Base-by-base conservation (phyloP, 805 yeast species). In the Naumovozyma castellii region DNA sequence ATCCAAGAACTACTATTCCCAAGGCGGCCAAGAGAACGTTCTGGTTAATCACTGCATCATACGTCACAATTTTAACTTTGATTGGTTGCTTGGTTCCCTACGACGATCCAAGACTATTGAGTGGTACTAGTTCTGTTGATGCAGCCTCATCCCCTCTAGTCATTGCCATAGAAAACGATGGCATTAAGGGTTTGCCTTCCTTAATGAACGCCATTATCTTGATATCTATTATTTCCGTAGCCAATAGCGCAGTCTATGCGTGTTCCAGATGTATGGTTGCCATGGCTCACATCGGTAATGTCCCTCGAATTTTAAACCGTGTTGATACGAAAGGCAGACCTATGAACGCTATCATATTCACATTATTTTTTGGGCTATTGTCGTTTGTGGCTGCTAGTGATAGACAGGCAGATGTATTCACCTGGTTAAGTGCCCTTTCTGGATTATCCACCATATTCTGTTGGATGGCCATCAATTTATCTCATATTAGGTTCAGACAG, bases 311-410 rank as follows among this genome's bases (percentile, higher is more conserved):
- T 25, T 70, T 80, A 40, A 77, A 78, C 25, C 80, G 80, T 63
- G 75, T 84, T 44, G 94, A 85, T 59, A 71, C 80, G 47, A 67
- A 65, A 40, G 95, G 95, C 42, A 73, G 94, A 54, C 95, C 95
- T 15, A 57, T 82, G 40, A 75, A 73, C 38, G 90, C 86, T 16
- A 75, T 83, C 51, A 46, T 61, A 4, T 65, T 70, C 25, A 68
- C 80, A n/a, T 61, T 76, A 38, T 42, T 64, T 9, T 64, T 78
- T 55, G 84, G 82, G 28, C 61, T 78, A 44, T 54, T 78, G 15
- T 73, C 80, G 43, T 78, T 75, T 61, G 64, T 71, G 36, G 79
- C 77, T 4, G 67, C 75, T 17, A 56, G 61, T 32, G 61, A 68
- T 32, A 66, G 69, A 43, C 68, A 69, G 50, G 67, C 51, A 30